Conservation (phyloP, 2,329 filamentous ascomycete genomes). For the Arthrobotrys musiformis region DNA sequence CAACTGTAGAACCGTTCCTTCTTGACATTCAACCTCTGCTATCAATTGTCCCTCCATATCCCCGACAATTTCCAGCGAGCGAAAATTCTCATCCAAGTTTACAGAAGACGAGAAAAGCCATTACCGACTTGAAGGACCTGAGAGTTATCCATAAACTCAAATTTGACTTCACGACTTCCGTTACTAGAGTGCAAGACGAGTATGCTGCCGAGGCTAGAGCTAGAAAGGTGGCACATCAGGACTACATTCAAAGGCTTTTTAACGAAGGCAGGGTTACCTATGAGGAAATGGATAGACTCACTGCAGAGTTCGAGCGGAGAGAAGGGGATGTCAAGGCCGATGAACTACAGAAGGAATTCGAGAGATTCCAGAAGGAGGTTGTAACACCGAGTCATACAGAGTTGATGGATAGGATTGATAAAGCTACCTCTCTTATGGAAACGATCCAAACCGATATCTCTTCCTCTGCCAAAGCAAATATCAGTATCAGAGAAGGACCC, state of each 20-base stretch:
- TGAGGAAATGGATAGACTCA: slow-evolving; percentile 77
- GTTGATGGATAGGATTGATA: slow-evolving; percentile 77
- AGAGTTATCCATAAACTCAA: slow-evolving; percentile 77
- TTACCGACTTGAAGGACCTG: slow-evolving; percentile 79
- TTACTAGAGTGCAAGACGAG: slow-evolving; percentile 70
- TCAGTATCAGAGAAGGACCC: slow-evolving; percentile 80
- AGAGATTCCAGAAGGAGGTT: slow-evolving; percentile 82
- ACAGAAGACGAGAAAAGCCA: slow-evolving; percentile 77
- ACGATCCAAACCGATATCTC: slow-evolving; percentile 78
- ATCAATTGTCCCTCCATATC: slow-evolving; percentile 91
- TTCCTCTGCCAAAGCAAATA: slow-evolving; percentile 79
- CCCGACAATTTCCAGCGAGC: slow-evolving; percentile 91
- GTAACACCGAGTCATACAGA: slow-evolving; percentile 85
- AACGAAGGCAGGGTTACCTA: slow-evolving; percentile 57
- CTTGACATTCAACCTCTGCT: slow-evolving; percentile 91
- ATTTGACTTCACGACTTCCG: slow-evolving; percentile 70
- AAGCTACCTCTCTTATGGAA: slow-evolving; percentile 80
- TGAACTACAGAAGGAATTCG: slow-evolving; percentile 81
- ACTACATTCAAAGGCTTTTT: slow-evolving; percentile 74
- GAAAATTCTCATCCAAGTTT: slow-evolving; percentile 95
- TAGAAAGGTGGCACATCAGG: slow-evolving; percentile 73
- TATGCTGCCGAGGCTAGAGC: slow-evolving; percentile 67
- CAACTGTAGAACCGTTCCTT: slow-evolving; percentile 37
- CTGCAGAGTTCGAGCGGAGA: slow-evolving; percentile 75
- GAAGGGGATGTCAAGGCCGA: slow-evolving; percentile 78